A percentile compares a stretch with the other conserved stretches of the same genome.
phyloP scores from a whole-genome alignment of 345 rosid genomes.

The Lumnitzera littorea region DNA sequence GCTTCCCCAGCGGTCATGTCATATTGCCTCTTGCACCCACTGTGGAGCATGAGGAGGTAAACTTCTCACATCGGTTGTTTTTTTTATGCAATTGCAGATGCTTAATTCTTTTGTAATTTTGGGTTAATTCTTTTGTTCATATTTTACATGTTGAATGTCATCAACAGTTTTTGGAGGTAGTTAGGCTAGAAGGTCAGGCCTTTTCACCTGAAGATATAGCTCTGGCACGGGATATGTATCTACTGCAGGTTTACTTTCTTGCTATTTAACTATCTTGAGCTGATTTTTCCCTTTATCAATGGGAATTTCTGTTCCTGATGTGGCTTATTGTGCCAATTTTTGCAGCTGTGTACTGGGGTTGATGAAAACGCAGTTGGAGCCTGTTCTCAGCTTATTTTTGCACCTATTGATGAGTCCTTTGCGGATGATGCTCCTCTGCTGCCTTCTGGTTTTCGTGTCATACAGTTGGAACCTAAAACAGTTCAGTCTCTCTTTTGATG shows the following conservation, averaged over 20 bases:
- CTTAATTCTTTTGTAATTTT: too few relatives aligned
- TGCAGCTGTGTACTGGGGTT: conserved; percentile 79
- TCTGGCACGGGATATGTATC: conserved; percentile 80
- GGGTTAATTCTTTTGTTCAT: neutral
- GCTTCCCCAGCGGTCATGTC: conserved; percentile 86
- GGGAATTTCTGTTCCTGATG: conserved; percentile 1
- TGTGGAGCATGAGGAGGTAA: conserved; percentile 92
- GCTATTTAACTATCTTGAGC: neutral
- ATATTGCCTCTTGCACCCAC: conserved; percentile 91
- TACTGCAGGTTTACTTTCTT: conserved; percentile 65
- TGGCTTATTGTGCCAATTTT: neutral
- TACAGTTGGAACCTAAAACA: conserved; percentile 78
- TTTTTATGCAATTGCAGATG: neutral
- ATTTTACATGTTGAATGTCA: neutral
- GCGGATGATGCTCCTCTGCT: conserved; percentile 95
- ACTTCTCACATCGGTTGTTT: neutral
- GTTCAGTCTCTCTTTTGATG: conserved; percentile 27
- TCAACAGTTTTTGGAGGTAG: conserved; percentile 78
- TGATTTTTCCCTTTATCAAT: neutral
- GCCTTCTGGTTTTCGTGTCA: conserved; percentile 90
- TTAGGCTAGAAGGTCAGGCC: conserved; percentile 83
- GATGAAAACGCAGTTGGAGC: conserved; percentile 87
- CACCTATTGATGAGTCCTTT: conserved; percentile 91
- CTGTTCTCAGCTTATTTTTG: conserved; percentile 95
- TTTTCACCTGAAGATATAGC: conserved; percentile 87